Percentiles rank a stretch among this genome's conserved stretches.
Conservation (phyloP, 164 flowering plant genomes). For the Sedum album region DNA sequence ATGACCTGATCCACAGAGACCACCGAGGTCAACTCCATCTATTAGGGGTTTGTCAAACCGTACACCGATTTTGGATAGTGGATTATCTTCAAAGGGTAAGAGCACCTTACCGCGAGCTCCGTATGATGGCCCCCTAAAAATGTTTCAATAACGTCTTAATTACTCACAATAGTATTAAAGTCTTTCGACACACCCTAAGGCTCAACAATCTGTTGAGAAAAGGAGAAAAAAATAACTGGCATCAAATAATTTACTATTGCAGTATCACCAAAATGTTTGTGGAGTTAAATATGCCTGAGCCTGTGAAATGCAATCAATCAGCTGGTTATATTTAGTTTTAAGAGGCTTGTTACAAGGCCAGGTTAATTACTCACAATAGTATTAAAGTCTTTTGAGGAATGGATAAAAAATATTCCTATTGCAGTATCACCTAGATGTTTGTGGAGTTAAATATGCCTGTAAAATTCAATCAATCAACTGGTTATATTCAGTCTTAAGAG, state of each 20-base stretch:
- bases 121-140: conserved; percentile 58
- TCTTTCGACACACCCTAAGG: neutral
- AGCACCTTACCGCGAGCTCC: conserved; percentile 71
- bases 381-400: neutral
- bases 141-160: neutral
- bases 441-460: neutral
- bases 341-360: no score
- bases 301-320: neutral
- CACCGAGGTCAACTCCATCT: conserved; percentile 87
- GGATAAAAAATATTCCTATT: neutral
- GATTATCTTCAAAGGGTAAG: conserved; percentile 69
- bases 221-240: neutral
- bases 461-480: neutral
- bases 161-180: neutral
- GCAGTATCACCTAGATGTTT: neutral
- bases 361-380: no score
- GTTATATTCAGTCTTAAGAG: neutral
- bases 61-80: conserved; percentile 69
- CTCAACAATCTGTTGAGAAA: neutral
- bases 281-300: no score
- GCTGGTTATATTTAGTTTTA: no score
- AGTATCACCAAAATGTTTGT: neutral
- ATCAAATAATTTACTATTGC: neutral
- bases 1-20: conserved; percentile 55
- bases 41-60: conserved; percentile 69